Base-by-base conservation (phyloP, 495 filamentous ascomycete species). In the Evansstolkia leycettana region DNA sequence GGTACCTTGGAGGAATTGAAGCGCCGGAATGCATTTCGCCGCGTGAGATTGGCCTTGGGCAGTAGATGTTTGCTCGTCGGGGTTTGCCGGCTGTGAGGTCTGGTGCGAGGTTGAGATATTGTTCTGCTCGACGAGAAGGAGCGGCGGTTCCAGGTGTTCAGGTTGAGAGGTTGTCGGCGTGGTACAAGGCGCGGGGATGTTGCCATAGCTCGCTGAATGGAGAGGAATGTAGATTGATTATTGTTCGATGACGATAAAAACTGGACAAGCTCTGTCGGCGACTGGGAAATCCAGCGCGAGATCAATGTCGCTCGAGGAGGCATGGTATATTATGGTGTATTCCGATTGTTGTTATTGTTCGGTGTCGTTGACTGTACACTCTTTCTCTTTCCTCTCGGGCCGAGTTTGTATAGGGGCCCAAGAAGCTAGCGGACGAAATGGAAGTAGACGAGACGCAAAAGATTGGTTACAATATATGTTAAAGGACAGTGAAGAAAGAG, bases 1-100 rank as follows among this genome's bases (percentile, higher is more conserved):
- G 33, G 34, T n/a, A 47, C 10, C 2, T 47, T 42, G 9, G 45
- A 47, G 9, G 52, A 55, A 37, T 52, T 54, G 40, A 53, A 52
- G 38, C 52, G 49, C 10, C 50, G 51, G 10, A 35, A 43, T 40
- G 7, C 29, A 13, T 17, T 23, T 18, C 11, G 45, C 28, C n/a
- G 24, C 11, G 7, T 26, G 24, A 26, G 24, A 26, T 7, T 26
- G 11, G 24, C 11, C 6, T 26, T 6, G n/a, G n/a, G n/a, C n/a
- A n/a, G n/a, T n/a, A n/a, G n/a, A n/a, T 29, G 27, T 5, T 14
- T 29, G 30, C 17, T 33, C 28, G 28, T 29, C 17, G 31, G n/a
- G n/a, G n/a, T n/a, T n/a, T n/a, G 4, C 31, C 31, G 6, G 16
- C 17, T 33, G 7, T 5, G 12, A 29, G 13, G n/a, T 10, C 6